Percentiles rank a stretch among this genome's conserved stretches.
phyloP scores from a whole-genome alignment of 2,329 filamentous ascomycete species.

The Penicillium paneum region DNA sequence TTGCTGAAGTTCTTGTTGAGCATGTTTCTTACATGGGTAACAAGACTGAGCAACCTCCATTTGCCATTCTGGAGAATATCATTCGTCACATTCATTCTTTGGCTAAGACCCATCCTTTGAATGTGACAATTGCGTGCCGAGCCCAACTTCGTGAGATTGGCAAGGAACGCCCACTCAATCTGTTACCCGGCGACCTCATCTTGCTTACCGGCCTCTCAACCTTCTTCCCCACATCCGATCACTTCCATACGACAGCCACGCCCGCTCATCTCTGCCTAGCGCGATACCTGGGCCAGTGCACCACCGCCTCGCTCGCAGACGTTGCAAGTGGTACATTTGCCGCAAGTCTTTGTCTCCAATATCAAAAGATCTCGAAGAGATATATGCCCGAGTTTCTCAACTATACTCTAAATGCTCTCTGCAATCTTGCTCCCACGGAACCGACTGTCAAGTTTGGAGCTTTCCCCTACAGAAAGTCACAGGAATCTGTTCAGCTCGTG shows the following conservation, averaged over 20 bases:
- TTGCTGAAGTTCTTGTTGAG: slow-evolving; percentile 48
- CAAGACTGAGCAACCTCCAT: slow-evolving; percentile 52
- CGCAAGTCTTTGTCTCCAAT: slow-evolving; percentile 74
- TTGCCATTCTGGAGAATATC: slow-evolving; percentile 70
- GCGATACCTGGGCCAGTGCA: slow-evolving; percentile 75
- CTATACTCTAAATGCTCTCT: slow-evolving; percentile 73
- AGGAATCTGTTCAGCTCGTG: slow-evolving; percentile 51
- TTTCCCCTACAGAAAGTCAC: slow-evolving; percentile 62
- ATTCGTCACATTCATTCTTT: slow-evolving; percentile 91
- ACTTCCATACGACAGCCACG: slow-evolving; percentile 93
- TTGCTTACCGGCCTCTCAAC: slow-evolving; percentile 78
- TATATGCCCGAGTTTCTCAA: slow-evolving; percentile 87
- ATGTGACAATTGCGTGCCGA: slow-evolving; percentile 74
- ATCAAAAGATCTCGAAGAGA: slow-evolving; percentile 77
- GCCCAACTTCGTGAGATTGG: slow-evolving; percentile 61
- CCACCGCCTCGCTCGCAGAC: slow-evolving; percentile 63
- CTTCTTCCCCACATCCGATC: slow-evolving; percentile 92
- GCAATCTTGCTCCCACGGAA: slow-evolving; percentile 60
- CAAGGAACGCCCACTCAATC: slow-evolving; percentile 50
- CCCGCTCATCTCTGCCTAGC: slow-evolving; percentile 82
- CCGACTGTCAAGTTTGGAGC: slow-evolving; percentile 48
- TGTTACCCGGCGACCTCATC: slow-evolving; percentile 68
- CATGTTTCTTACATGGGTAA: slow-evolving; percentile 60
- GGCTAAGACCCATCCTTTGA: slow-evolving; percentile 76
- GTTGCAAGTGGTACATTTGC: slow-evolving; percentile 73